These are phyloP conservation scores for Sicyos baderoa DNA, from an alignment of 306 rosid genomes.

Conservation along the genomic window DNA sequence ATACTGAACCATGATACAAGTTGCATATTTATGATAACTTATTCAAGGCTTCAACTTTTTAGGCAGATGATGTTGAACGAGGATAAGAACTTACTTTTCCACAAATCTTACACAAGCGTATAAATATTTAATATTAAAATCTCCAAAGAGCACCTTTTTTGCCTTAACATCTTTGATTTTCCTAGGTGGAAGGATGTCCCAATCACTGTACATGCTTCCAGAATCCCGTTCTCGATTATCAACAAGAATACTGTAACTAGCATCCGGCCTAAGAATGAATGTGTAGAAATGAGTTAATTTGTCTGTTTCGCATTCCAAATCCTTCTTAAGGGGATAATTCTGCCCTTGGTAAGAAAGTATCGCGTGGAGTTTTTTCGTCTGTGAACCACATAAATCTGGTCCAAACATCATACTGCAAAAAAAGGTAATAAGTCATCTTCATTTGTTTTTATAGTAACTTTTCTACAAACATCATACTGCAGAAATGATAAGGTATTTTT, in stretches of 20 bases:
- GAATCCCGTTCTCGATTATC: slow-evolving; percentile 90
- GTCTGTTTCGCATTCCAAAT: slow-evolving; percentile 87
- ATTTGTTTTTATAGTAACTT: background rate
- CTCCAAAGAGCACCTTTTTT: slow-evolving; percentile 34
- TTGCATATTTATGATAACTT: slow-evolving; percentile 6
- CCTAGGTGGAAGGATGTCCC: slow-evolving; percentile 99
- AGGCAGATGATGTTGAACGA: background rate
- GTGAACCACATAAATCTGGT: slow-evolving; percentile 91
- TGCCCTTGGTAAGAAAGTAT: slow-evolving; percentile 95
- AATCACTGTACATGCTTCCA: slow-evolving; percentile 88
- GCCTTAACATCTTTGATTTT: slow-evolving; percentile 74
- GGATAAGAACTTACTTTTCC: background rate
- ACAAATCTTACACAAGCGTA: background rate
- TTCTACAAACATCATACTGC: background rate
- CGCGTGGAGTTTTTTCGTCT: slow-evolving; percentile 83
- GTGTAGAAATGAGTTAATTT: slow-evolving; percentile 96
- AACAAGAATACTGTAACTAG: slow-evolving; percentile 67
- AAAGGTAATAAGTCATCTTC: background rate
- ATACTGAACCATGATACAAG: background rate
- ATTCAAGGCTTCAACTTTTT: background rate
- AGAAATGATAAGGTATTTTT: background rate
- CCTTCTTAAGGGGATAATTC: slow-evolving; percentile 90
- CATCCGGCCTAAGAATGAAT: slow-evolving; percentile 81
- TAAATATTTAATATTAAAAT: background rate
- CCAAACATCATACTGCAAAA: slow-evolving; percentile 78